Conservation (phyloP, 805 yeast genomes). For the Kazachstania taianensis region DNA sequence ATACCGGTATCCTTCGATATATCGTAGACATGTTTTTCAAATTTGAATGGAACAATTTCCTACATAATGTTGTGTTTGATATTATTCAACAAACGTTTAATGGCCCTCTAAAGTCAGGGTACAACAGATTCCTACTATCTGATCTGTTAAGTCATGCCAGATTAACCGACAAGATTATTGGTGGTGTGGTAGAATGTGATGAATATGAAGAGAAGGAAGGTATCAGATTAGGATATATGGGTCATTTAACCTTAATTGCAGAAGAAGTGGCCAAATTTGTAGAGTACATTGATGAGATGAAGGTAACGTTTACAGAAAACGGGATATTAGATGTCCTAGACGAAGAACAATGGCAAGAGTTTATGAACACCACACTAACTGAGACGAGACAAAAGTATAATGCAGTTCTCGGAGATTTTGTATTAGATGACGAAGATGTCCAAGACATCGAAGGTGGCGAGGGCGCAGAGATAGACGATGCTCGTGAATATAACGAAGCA, state of each 20-base stretch:
- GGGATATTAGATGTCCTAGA: conserved; percentile 19
- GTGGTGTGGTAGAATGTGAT: conserved; percentile 50
- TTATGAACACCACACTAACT: conserved; percentile 71
- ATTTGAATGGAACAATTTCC: conserved; percentile 74
- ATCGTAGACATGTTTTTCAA: conserved; percentile 56
- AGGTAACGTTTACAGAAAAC: conserved; percentile 19
- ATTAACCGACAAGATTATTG: conserved; percentile 52
- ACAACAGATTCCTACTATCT: conserved; percentile 49
- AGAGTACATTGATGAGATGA: conserved; percentile 34
- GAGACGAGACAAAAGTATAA: conserved; percentile 91
- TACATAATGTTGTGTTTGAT: conserved; percentile 79
- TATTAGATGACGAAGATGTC: conserved; percentile 31
- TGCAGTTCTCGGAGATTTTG: conserved; percentile 73
- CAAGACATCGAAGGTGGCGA: conserved; percentile 11
- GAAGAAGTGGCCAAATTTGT: conserved; percentile 91
- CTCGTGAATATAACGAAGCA: conserved; percentile 62
- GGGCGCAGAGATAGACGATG: conserved; percentile 38
- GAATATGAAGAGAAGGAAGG: conserved; percentile 50
- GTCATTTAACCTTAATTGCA: conserved; percentile 83
- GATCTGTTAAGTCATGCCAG: conserved; percentile 51
- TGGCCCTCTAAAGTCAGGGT: conserved; percentile 61
- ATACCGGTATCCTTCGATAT: conserved; percentile 47
- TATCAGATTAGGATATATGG: conserved; percentile 87
- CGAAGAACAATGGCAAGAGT: conserved; percentile 54
- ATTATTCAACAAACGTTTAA: conserved; percentile 71